These are phyloP conservation scores for Boletus bicolor DNA, from an alignment of 768 basidiomycete species.

Conservation along the genomic window DNA sequence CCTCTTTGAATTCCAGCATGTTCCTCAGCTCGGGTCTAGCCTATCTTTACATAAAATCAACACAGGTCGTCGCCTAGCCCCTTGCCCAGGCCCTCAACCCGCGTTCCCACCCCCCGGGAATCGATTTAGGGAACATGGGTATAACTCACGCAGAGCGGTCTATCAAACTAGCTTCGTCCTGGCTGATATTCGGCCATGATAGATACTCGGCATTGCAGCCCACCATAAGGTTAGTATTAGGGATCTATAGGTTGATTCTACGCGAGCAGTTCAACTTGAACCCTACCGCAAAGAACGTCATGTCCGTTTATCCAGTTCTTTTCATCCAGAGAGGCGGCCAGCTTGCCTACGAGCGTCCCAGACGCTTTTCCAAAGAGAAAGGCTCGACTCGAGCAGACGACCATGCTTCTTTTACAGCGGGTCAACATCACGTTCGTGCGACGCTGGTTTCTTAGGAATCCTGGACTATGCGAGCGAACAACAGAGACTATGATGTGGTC, in stretches of 20 bases:
- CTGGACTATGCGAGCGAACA: conserved; percentile 54
- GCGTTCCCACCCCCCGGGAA: not conserved
- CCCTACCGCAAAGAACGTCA: conserved; percentile 3
- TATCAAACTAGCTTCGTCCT: not conserved
- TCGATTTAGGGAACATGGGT: too few species aligned
- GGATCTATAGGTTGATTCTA: not conserved
- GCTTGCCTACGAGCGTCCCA: conserved; percentile 24
- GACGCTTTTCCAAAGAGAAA: conserved; percentile 21
- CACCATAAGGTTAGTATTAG: not conserved
- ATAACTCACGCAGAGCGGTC: not conserved
- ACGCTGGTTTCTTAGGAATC: conserved; percentile 61
- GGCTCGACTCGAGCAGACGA: conserved; percentile 53
- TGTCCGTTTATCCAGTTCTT: conserved; percentile 17
- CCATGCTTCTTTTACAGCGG: conserved; percentile 72
- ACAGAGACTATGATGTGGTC: conserved; percentile 70
- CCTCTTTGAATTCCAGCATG: too few species aligned
- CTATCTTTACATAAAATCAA: not conserved
- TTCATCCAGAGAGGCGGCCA: conserved; percentile 13
- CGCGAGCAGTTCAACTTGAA: not conserved
- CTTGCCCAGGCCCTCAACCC: too few species aligned
- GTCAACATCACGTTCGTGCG: conserved; percentile 86
- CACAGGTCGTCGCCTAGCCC: too few species aligned
- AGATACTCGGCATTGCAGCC: not conserved
- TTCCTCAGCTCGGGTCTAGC: not conserved
- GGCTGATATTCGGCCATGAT: not conserved